Percentiles rank a stretch among this genome's conserved stretches.
These are phyloP conservation scores for Favolaschia claudopus DNA, from an alignment of 768 basidiomycete species.

Conservation along the genomic window DNA sequence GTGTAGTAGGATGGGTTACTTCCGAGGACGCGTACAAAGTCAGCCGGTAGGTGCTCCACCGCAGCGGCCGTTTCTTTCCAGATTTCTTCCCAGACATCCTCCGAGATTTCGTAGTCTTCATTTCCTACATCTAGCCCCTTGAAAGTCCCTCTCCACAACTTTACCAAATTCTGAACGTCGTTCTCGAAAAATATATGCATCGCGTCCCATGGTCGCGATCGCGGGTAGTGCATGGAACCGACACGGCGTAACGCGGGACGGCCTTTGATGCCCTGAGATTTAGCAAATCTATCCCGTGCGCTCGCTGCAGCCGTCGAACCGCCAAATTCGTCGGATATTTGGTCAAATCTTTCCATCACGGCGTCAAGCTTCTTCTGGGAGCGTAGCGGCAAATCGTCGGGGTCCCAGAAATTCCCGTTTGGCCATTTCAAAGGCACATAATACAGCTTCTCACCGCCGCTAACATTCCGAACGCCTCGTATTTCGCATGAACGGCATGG, in stretches of 20 bases:
- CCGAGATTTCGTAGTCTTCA: slow-evolving; percentile 36
- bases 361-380: slow-evolving; percentile 45
- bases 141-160: slow-evolving; percentile 41
- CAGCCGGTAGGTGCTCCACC: slow-evolving; percentile 36
- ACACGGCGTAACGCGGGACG: slow-evolving; percentile 33
- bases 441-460: slow-evolving; percentile 34
- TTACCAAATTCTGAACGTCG: slow-evolving; percentile 44
- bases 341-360: slow-evolving; percentile 30
- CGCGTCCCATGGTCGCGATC: no score
- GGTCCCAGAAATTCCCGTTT: slow-evolving; percentile 17
- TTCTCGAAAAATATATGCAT: no score
- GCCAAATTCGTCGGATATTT: no score
- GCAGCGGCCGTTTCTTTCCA: slow-evolving; percentile 39
- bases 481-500: no score
- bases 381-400: slow-evolving; percentile 40
- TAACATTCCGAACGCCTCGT: no score
- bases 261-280: slow-evolving; percentile 36
- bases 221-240: slow-evolving; percentile 34
- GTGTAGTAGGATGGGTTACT: slow-evolving; percentile 38
- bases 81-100: slow-evolving; percentile 43
- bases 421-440: slow-evolving; percentile 31
- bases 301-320: no score
- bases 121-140: slow-evolving; percentile 35
- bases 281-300: slow-evolving; percentile 36
- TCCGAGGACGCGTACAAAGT: slow-evolving; percentile 37